Evolutionary conservation across 2,329 filamentous ascomycete species (phyloP).

Genomic region (Rhinocladiella similis): DNA sequence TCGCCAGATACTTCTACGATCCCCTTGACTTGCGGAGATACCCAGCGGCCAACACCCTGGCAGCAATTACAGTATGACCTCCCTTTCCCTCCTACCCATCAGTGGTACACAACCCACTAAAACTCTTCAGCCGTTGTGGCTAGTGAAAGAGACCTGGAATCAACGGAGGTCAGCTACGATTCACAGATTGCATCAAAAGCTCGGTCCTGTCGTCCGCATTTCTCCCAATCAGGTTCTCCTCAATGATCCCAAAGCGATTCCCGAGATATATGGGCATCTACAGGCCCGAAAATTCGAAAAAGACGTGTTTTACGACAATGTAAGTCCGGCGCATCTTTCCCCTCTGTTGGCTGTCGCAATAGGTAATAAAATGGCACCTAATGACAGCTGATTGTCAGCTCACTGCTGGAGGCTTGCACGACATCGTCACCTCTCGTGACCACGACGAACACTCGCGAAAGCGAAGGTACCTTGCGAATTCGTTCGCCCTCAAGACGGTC

Average conservation of each 20-base stretch:
- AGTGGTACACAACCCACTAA: too few relatives aligned
- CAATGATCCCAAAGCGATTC: not conserved
- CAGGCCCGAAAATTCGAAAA: not conserved
- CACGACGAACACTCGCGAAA: not conserved
- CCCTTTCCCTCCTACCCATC: too few relatives aligned
- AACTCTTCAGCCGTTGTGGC: not conserved
- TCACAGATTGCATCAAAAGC: not conserved
- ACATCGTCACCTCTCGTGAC: not conserved
- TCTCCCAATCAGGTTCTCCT: not conserved
- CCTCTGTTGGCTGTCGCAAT: too few relatives aligned
- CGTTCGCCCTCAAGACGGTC: not conserved
- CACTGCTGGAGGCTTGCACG: not conserved
- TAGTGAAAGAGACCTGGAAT: not conserved
- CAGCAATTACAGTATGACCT: not conserved
- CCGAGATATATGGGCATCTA: not conserved
- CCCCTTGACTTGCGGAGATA: not conserved
- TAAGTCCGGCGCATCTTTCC: not conserved
- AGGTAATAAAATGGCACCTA: too few relatives aligned
- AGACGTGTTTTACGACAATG: not conserved
- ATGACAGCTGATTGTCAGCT: too few relatives aligned
- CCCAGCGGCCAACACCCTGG: not conserved
- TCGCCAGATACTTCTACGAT: not conserved
- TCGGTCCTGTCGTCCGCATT: constrained; percentile 4
- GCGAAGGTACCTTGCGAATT: not conserved
- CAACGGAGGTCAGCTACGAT: not conserved